A percentile compares a stretch with the other conserved stretches of the same genome.
phyloP scores from a whole-genome alignment of 805 yeast genomes.

The Cyberlindnera saturnus region DNA sequence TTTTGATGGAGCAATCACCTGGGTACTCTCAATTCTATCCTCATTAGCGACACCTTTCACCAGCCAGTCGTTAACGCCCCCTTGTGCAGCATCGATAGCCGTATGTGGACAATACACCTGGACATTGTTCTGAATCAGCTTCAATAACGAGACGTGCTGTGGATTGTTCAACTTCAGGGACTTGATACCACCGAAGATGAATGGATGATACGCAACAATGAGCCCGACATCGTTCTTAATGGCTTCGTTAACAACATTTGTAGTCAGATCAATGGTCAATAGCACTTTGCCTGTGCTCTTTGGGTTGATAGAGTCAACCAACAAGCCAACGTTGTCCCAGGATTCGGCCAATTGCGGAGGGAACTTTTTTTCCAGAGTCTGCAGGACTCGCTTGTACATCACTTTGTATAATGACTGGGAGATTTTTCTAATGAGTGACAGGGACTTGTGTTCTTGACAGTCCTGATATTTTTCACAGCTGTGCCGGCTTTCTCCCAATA shows the following conservation, averaged over 20 bases:
- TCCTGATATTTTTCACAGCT: no score
- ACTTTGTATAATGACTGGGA: neutral
- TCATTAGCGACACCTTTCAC: slow-evolving; percentile 48
- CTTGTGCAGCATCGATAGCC: slow-evolving; percentile 84
- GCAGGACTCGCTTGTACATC: slow-evolving; percentile 39
- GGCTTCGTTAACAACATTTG: slow-evolving; percentile 82
- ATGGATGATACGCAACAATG: slow-evolving; percentile 89
- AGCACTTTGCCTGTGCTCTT: slow-evolving; percentile 33
- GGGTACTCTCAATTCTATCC: slow-evolving; percentile 17
- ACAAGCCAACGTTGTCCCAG: slow-evolving; percentile 95
- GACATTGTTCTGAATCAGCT: slow-evolving; percentile 68
- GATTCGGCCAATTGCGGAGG: slow-evolving; percentile 79
- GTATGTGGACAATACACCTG: slow-evolving; percentile 96
- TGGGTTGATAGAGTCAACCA: slow-evolving; percentile 57
- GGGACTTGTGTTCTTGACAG: no score
- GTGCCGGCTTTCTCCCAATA: no score
- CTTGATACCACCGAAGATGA: slow-evolving; percentile 85
- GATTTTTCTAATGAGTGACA: no score
- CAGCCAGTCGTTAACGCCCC: slow-evolving; percentile 96
- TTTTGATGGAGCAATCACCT: slow-evolving; percentile 40
- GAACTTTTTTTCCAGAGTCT: slow-evolving; percentile 62
- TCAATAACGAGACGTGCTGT: slow-evolving; percentile 73
- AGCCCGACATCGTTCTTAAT: slow-evolving; percentile 45
- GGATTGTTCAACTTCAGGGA: slow-evolving; percentile 60
- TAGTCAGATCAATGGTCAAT: slow-evolving; percentile 81